Base-by-base conservation (phyloP, 2,329 filamentous ascomycete species). In the Pestalotiopsis fici region DNA sequence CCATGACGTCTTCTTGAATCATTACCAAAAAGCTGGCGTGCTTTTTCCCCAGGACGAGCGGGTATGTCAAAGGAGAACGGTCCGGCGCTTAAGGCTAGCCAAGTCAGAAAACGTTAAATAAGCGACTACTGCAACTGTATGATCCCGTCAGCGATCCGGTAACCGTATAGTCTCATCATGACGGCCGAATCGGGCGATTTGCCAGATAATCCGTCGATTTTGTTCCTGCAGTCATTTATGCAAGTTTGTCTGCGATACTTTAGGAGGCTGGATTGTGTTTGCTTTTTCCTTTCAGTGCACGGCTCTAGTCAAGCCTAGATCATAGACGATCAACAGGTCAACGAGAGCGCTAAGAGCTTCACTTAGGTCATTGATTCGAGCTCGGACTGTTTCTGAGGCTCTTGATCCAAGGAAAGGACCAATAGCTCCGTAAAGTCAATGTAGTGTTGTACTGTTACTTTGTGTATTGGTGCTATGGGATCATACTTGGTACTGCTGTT, bases 1-100 rank as follows among this genome's bases (percentile, higher is more conserved):
- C 25, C 15, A 63, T 63, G 60, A 63, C 60, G 60, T 25, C 60
- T 47, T 63, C 31, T 47, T 63, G 60, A 63, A 47, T 63, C 60
- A 63, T 63, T 35, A 63, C 31, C 13, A 21, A 57, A 57, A 37
- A 6, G 27, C 28, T 61, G 28, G 27, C 59, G 59, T 43, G 35
- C n/a, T 13, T 18, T 59, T 3, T 35, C 55, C 23, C 25, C 55
- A 27, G 18, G n/a, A 21, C 18, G 6, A 23, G 43, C 43, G 43
- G 43, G 43, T 50, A 50, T 50, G 43, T 50, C 43, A 23, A 50
- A 23, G n/a, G 18, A 50, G 18, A 50, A 35, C 13, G 55, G 28
- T 18, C 55, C 55, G 55, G 55, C 25, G 55, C 55, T 50, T 50
- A 11, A 18, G 11, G 43, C 43, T 50, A 50, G 43, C 18, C 9